Evolutionary conservation across 2,329 filamentous ascomycete genomes (phyloP).

Genomic region (Nakataea oryzae): DNA sequence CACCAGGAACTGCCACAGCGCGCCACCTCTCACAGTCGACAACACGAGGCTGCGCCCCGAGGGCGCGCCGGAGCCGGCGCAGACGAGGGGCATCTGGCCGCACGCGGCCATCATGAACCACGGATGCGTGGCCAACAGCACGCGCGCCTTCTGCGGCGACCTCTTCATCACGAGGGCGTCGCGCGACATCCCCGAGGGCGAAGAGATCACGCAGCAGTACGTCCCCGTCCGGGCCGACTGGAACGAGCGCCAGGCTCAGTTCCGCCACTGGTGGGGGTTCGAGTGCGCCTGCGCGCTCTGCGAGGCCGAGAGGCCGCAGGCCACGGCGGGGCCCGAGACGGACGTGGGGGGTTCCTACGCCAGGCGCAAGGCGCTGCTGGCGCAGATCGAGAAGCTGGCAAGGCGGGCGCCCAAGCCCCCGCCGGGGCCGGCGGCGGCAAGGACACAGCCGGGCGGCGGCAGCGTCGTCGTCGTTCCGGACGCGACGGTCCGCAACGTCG

Average conservation of each 20-base stretch:
- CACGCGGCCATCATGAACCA: constrained; percentile 19
- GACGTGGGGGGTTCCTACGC: not conserved
- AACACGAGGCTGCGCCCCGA: constrained; percentile 11
- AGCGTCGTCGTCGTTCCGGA: constrained; percentile 20
- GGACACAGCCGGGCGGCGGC: constrained; percentile 8
- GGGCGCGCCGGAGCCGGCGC: constrained; percentile 1
- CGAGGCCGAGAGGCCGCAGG: constrained; percentile 7
- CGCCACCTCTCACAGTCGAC: constrained; percentile 18
- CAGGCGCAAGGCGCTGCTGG: constrained; percentile 7
- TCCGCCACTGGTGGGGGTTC: constrained; percentile 25
- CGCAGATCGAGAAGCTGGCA: constrained; percentile 9
- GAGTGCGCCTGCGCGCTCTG: constrained; percentile 28
- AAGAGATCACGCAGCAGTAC: constrained; percentile 28
- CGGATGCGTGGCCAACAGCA: constrained; percentile 18
- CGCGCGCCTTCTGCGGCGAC: constrained; percentile 19
- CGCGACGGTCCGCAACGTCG: constrained; percentile 19
- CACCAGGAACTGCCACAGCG: constrained; percentile 28
- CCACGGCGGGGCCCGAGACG: constrained; percentile 8
- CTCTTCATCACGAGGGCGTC: constrained; percentile 22
- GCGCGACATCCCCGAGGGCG: constrained; percentile 21
- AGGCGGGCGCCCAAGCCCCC: constrained; percentile 2
- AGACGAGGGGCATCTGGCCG: constrained; percentile 18
- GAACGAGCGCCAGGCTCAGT: constrained; percentile 15
- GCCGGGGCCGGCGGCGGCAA: not conserved
- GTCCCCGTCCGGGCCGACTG: constrained; percentile 20